phyloP scores from a whole-genome alignment of 225 moss, liverwort and hornwort genomes.

The Takakia lepidozioides region DNA sequence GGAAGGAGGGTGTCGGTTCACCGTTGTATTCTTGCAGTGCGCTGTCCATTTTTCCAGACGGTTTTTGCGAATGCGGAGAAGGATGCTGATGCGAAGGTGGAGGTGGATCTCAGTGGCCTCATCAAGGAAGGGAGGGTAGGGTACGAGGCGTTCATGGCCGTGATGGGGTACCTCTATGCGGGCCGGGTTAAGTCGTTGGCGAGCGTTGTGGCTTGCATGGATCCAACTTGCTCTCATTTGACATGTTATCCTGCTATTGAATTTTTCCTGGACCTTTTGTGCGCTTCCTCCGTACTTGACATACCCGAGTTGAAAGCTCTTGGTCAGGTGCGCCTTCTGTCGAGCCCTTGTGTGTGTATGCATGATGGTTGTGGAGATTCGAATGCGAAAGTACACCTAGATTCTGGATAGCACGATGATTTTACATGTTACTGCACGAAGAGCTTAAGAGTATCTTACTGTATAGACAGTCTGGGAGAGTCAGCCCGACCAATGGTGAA shows the following conservation, averaged over 20 bases:
- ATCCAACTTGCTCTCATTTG: constrained; percentile 48
- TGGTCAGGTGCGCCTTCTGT: constrained; percentile 66
- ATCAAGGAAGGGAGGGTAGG: constrained; percentile 48
- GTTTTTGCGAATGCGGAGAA: constrained; percentile 14
- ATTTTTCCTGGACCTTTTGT: constrained; percentile 58
- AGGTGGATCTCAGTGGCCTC: constrained; percentile 43
- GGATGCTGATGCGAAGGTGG: constrained; percentile 19
- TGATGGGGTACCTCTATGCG: constrained; percentile 63
- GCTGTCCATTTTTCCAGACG: constrained; percentile 55
- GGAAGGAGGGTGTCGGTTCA: constrained; percentile 43
- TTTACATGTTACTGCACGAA: too few species aligned
- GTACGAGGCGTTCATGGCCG: constrained; percentile 47
- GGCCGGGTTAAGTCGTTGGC: constrained; percentile 43
- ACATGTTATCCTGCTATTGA: constrained; percentile 65
- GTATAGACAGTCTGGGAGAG: too few species aligned
- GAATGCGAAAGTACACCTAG: too few species aligned
- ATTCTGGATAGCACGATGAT: too few species aligned
- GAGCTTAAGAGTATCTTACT: too few species aligned
- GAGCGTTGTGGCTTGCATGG: constrained; percentile 33
- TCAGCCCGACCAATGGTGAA: too few species aligned
- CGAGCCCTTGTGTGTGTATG: too few species aligned
- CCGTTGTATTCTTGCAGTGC: constrained; percentile 59
- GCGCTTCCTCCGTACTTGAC: constrained; percentile 42
- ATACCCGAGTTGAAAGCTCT: constrained; percentile 46
- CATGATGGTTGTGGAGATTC: too few species aligned